Percentiles rank a stretch among this genome's conserved stretches.
phyloP scores from a whole-genome alignment of 495 filamentous ascomycete genomes.

The Penicillium dipodomyicola region DNA sequence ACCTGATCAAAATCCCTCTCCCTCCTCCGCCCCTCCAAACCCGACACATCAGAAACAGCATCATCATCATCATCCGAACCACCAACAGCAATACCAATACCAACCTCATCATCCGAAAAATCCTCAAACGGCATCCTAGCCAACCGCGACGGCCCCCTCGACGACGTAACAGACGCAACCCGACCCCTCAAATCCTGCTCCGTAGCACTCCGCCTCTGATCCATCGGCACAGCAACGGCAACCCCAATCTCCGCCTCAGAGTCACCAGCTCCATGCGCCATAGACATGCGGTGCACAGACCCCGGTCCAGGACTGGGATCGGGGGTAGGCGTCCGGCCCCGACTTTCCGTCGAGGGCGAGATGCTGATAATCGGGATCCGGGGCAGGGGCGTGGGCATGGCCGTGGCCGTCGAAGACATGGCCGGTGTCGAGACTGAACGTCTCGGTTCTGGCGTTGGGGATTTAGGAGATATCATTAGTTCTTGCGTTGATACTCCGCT shows the following conservation, averaged over 20 bases:
- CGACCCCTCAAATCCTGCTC: conserved; percentile 13
- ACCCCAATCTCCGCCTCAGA: conserved; percentile 15
- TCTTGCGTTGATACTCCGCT: conserved; percentile 20
- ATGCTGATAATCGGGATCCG: conserved; percentile 15
- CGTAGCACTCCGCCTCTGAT: conserved; percentile 17
- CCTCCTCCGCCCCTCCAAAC: conserved; percentile 18
- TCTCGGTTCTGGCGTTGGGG: neutral
- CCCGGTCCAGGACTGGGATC: neutral
- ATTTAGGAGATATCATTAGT: conserved; percentile 14
- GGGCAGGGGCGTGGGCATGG: neutral
- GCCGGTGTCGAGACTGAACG: neutral
- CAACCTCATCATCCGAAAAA: conserved; percentile 24
- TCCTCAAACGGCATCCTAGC: conserved; percentile 30
- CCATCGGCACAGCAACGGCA: conserved; percentile 17
- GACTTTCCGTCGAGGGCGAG: conserved; percentile 2
- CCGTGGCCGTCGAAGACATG: neutral
- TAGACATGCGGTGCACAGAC: conserved; percentile 3
- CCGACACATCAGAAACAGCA: conserved; percentile 33
- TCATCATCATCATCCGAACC: conserved; percentile 22
- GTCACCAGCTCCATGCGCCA: neutral
- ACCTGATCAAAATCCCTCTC: conserved; percentile 30
- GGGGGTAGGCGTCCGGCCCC: neutral
- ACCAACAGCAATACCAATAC: conserved; percentile 7
- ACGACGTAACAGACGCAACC: conserved; percentile 10
- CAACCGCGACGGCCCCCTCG: conserved; percentile 2